Evolutionary conservation across 441 rosid species (phyloP).

Genomic region (Populus tomentosa): DNA sequence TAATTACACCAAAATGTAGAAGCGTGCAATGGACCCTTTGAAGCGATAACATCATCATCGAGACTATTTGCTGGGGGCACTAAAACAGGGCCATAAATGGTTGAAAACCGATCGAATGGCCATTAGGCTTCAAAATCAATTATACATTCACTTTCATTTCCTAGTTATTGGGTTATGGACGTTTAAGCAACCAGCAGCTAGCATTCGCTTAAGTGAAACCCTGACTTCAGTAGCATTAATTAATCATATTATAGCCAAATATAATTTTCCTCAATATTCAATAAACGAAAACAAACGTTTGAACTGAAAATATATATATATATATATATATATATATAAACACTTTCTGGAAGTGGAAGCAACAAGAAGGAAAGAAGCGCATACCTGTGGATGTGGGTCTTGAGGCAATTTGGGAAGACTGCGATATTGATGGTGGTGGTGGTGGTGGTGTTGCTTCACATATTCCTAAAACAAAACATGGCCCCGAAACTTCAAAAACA

Average conservation of each 20-base stretch:
- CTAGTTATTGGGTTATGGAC: background rate
- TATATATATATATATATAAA: no score
- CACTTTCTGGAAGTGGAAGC: background rate
- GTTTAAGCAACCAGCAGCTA: background rate
- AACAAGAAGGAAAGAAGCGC: background rate
- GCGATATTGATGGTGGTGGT: conserved; percentile 5
- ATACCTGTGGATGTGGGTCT: conserved; percentile 25
- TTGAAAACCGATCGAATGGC: background rate
- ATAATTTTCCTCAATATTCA: background rate
- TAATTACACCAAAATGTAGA: no score
- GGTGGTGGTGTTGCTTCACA: conserved; percentile 10
- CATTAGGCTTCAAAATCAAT: background rate
- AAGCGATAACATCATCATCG: no score
- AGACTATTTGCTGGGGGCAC: no score
- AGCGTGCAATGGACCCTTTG: no score
- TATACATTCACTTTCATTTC: background rate
- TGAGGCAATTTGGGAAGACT: conserved; percentile 18
- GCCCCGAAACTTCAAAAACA: background rate
- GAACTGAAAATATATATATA: no score
- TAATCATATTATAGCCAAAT: background rate
- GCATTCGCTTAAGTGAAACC: background rate
- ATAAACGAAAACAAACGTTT: background rate
- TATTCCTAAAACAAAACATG: conserved; percentile 16
- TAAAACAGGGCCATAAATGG: background rate
- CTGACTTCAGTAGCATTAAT: background rate